Base-by-base conservation (phyloP, 805 yeast genomes). In the Saccharomycopsis sp. region DNA sequence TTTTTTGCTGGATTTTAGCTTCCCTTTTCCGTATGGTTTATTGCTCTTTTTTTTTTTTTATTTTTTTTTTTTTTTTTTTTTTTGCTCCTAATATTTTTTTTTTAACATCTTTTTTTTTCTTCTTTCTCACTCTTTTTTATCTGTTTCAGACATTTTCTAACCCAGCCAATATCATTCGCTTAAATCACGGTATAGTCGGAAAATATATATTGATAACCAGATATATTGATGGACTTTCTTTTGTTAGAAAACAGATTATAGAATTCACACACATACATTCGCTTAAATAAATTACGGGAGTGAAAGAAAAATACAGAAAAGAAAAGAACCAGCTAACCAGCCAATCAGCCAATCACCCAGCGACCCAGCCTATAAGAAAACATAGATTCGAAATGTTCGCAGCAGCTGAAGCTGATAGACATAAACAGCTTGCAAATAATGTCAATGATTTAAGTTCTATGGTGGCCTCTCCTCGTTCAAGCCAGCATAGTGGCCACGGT, bases 311-410 rank as follows among this genome's bases (percentile, higher is more conserved):
- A n/a, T n/a, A n/a, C n/a, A n/a, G n/a, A n/a, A n/a, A n/a, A n/a
- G n/a, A n/a, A n/a, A n/a, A n/a, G n/a, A n/a, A n/a, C n/a, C n/a
- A n/a, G n/a, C n/a, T n/a, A n/a, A n/a, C n/a, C n/a, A n/a, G n/a
- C n/a, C n/a, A n/a, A n/a, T n/a, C n/a, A n/a, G n/a, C n/a, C n/a
- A n/a, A n/a, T n/a, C n/a, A n/a, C 31, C 31, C 11, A 11, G 31
- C n/a, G 31, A 27, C 11, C n/a, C 31, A 27, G 13, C 31, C 31
- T n/a, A 11, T 11, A 11, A 11, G 31, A 27, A 27, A 11, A 27
- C 31, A 27, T n/a, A n/a, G n/a, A 27, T n/a, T n/a, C 31, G 8
- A 17, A 16, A 39, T 39, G 42, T 39, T 39, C 19, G 42, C 32
- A 5, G 33, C 35, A 13, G 26, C 14, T 8, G 42, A 39, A 29